These are phyloP conservation scores for Botrytis tulipae DNA, from an alignment of 2,329 filamentous ascomycete genomes.

Conservation along the genomic window DNA sequence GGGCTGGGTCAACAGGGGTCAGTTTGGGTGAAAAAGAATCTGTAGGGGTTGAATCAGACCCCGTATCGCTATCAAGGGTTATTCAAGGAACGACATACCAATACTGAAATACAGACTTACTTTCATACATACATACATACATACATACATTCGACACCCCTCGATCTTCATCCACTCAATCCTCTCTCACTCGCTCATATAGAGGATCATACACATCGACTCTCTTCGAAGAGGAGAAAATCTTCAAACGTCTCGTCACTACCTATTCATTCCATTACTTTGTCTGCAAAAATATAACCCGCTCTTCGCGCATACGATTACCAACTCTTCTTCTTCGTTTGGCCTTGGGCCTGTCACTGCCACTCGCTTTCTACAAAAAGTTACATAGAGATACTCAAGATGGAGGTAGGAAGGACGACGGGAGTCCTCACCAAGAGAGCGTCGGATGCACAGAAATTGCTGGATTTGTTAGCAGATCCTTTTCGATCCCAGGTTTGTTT, in stretches of 20 bases:
- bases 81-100: conserved; percentile 2
- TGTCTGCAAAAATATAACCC: background rate
- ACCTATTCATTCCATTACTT: background rate
- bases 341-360: conserved; percentile 38
- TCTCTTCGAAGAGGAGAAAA: background rate
- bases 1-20: background rate
- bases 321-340: conserved; percentile 21
- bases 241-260: background rate
- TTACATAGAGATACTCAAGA: conserved; percentile 17
- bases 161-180: background rate
- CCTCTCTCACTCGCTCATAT: background rate
- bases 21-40: background rate
- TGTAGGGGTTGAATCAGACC: background rate
- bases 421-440: conserved; percentile 27
- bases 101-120: background rate
- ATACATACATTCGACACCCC: background rate
- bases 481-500: conserved; percentile 32
- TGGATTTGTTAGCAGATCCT: conserved; percentile 37
- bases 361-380: conserved; percentile 29
- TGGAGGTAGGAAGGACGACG: conserved; percentile 26
- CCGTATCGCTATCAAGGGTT: conserved; percentile 15
- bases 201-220: background rate
- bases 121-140: background rate
- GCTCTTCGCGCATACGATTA: background rate
- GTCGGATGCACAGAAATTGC: conserved; percentile 29